These are phyloP conservation scores for Avena sativa DNA, from an alignment of 176 grass and related monocot genomes.

Conservation along the genomic window DNA sequence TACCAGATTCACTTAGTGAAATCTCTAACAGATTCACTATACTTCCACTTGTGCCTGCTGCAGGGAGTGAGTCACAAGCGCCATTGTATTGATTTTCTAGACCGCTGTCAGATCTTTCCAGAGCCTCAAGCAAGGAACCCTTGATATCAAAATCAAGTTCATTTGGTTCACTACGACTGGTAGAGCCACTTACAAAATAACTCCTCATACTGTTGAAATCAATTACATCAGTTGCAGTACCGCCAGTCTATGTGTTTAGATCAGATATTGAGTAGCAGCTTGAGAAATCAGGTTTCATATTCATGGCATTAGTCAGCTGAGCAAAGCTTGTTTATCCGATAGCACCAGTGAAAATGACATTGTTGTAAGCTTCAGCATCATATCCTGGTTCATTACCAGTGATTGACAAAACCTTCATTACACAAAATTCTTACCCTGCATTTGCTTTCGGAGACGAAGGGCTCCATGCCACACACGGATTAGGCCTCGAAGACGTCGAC, in stretches of 20 bases:
- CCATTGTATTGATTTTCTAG: constrained; percentile 72
- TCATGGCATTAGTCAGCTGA: constrained; percentile 62
- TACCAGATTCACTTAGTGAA: constrained; percentile 16
- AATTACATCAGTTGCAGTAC: constrained; percentile 57
- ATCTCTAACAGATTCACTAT: constrained; percentile 33
- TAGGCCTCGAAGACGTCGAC: too few relatives aligned
- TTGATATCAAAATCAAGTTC: constrained; percentile 88
- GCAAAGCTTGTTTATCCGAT: constrained; percentile 61
- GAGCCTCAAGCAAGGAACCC: constrained; percentile 74
- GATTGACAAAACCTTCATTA: constrained; percentile 44
- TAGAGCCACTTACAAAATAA: constrained; percentile 67
- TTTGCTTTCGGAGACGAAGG: too few relatives aligned
- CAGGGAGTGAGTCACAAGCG: constrained; percentile 56
- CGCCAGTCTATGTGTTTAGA: constrained; percentile 57
- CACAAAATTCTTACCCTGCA: too few relatives aligned
- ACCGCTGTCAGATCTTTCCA: constrained; percentile 66
- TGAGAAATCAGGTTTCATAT: constrained; percentile 65
- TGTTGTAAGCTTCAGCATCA: constrained; percentile 55
- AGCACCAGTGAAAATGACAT: constrained; percentile 61
- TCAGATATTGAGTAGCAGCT: constrained; percentile 61
- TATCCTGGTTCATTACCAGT: constrained; percentile 54
- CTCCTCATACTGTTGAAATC: constrained; percentile 50
- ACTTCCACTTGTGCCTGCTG: constrained; percentile 53
- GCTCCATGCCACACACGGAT: too few relatives aligned
- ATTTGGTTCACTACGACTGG: constrained; percentile 52